Conservation (phyloP, 1,139 yeast genomes). For the Wickerhamomyces sp. region DNA sequence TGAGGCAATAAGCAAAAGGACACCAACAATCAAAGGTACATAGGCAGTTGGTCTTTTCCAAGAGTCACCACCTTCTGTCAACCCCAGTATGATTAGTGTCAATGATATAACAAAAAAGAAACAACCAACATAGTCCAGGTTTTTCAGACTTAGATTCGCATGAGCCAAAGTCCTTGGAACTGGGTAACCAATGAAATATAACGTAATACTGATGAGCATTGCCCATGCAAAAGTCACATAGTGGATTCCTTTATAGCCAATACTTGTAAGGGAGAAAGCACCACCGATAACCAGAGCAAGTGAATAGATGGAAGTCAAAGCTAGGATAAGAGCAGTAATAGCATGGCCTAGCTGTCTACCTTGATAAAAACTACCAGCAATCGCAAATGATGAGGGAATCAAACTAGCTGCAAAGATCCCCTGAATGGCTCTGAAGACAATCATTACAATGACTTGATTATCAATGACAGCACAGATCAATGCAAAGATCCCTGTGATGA, state of each 20-base stretch:
- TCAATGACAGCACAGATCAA: slow-evolving; percentile 29
- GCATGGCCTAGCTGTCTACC: slow-evolving; percentile 25
- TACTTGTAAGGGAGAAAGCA: slow-evolving; percentile 27
- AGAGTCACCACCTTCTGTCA: slow-evolving; percentile 31
- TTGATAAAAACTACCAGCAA: slow-evolving; percentile 27
- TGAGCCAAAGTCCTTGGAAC: slow-evolving; percentile 15
- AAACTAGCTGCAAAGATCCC: slow-evolving; percentile 33
- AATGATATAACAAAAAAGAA: slow-evolving; percentile 25
- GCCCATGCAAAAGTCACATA: slow-evolving; percentile 26
- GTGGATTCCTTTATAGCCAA: slow-evolving; percentile 30
- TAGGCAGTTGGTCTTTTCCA: slow-evolving; percentile 30
- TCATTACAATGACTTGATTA: slow-evolving; percentile 25
- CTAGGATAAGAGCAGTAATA: slow-evolving; percentile 21
- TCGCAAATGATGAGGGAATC: slow-evolving; percentile 29
- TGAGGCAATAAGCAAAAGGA: slow-evolving; percentile 9
- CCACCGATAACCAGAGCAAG: slow-evolving; percentile 33
- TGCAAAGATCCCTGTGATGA: slow-evolving; percentile 23
- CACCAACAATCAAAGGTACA: slow-evolving; percentile 20
- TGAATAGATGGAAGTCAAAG: slow-evolving; percentile 27
- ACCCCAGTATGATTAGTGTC: slow-evolving; percentile 28
- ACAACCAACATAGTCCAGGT: slow-evolving; percentile 27
- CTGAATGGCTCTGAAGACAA: slow-evolving; percentile 34
- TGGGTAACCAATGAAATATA: slow-evolving; percentile 19
- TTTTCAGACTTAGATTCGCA: slow-evolving; percentile 14
- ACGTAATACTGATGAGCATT: slow-evolving; percentile 9